Conservation (phyloP, 2,329 filamentous ascomycete species). For the Apiospora pterosperma region DNA sequence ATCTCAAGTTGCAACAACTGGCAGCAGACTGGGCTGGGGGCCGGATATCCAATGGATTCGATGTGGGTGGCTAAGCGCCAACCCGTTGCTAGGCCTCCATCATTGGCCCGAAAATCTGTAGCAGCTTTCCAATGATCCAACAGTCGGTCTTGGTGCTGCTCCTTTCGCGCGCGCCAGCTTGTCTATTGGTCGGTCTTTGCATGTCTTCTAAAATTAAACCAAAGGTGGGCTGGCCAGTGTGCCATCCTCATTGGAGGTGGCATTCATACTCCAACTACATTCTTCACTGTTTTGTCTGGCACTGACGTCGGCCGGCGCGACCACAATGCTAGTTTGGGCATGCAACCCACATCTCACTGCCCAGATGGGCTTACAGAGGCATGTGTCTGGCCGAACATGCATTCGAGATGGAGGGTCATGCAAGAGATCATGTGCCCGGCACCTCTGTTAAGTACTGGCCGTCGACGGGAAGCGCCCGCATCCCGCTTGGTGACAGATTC, state of each 20-base stretch:
- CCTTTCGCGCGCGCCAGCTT: slow-evolving; percentile 17
- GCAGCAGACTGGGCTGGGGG: neutral
- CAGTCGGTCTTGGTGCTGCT: slow-evolving; percentile 10
- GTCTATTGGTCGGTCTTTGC: slow-evolving; percentile 19
- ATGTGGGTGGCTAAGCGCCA: slow-evolving; percentile 23
- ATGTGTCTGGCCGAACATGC: slow-evolving; percentile 23
- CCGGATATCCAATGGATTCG: neutral
- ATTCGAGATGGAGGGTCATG: slow-evolving; percentile 11
- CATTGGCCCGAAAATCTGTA: slow-evolving; percentile 25
- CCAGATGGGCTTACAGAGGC: slow-evolving; percentile 21
- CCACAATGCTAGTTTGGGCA: slow-evolving; percentile 19
- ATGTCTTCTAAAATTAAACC: slow-evolving; percentile 27
- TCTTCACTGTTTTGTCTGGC: slow-evolving; percentile 2
- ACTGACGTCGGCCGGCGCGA: slow-evolving; percentile 18
- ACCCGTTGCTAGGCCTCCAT: slow-evolving; percentile 15
- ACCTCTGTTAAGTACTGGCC: neutral
- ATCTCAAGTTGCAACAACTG: neutral
- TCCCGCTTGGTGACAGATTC: slow-evolving; percentile 14
- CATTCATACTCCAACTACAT: slow-evolving; percentile 15
- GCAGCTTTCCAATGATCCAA: slow-evolving; percentile 19
- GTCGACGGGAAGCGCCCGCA: slow-evolving; percentile 23
- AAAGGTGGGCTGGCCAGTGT: slow-evolving; percentile 12
- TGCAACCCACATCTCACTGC: slow-evolving; percentile 19
- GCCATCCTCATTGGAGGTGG: slow-evolving; percentile 22
- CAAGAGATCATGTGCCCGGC: slow-evolving; percentile 10